phyloP scores from a whole-genome alignment of 371 early-diverging fungal genomes.

The Rhizopus delemar region DNA sequence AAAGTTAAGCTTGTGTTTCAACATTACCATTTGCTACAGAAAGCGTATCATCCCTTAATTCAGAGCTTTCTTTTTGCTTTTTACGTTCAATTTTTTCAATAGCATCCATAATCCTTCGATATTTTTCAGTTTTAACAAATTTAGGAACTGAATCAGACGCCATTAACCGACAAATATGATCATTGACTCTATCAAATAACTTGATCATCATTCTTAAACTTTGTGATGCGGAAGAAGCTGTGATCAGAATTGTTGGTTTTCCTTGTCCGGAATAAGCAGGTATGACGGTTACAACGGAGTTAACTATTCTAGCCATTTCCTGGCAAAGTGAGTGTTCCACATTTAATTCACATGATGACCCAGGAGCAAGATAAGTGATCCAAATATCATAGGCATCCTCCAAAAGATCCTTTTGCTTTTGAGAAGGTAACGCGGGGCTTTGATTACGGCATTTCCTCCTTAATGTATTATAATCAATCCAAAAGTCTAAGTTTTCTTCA shows the following conservation, averaged over 20 bases:
- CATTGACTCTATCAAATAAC: constrained; percentile 65
- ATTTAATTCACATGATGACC: constrained; percentile 61
- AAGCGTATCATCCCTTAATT: not conserved
- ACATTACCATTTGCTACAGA: not conserved
- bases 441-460: constrained; percentile 39
- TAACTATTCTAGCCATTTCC: constrained; percentile 49
- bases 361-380: constrained; percentile 59
- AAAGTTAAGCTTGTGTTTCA: constrained; percentile 2
- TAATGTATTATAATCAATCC: constrained; percentile 57
- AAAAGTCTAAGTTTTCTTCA: constrained; percentile 73
- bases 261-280: constrained; percentile 35
- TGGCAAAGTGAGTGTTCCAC: constrained; percentile 55
- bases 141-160: constrained; percentile 82
- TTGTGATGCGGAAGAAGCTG: constrained; percentile 40
- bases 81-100: constrained; percentile 28
- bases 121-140: constrained; percentile 71
- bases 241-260: constrained; percentile 42
- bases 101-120: constrained; percentile 37
- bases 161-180: constrained; percentile 75
- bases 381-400: constrained; percentile 65
- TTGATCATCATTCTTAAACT: constrained; percentile 51
- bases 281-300: constrained; percentile 41
- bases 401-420: constrained; percentile 45
- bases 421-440: constrained; percentile 34
- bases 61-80: constrained; percentile 17